phyloP scores from a whole-genome alignment of 108 stramenopile species.

The Epithemia pelagica region DNA sequence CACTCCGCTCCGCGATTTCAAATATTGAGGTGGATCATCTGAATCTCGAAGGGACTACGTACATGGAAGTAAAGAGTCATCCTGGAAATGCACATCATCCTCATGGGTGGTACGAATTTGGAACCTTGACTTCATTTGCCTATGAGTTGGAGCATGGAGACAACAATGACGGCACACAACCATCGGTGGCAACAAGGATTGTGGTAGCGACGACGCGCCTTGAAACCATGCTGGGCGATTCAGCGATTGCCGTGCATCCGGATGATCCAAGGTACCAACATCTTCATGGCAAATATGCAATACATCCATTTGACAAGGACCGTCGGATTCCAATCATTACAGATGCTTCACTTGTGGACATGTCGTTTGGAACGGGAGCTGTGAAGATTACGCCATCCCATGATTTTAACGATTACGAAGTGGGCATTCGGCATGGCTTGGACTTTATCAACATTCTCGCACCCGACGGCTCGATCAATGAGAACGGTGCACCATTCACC shows the following conservation, averaged over 20 bases:
- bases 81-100: slow-evolving; percentile 82
- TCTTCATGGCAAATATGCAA: slow-evolving; percentile 90
- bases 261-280: slow-evolving; percentile 97
- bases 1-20: slow-evolving; percentile 95
- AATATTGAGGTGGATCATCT: slow-evolving; percentile 98
- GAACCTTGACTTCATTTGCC: slow-evolving; percentile 92
- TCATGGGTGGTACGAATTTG: slow-evolving; percentile 96
- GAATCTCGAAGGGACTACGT: slow-evolving; percentile 89
- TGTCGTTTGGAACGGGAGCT: slow-evolving; percentile 98
- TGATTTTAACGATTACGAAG: slow-evolving; percentile 98
- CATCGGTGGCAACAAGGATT: no score
- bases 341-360: slow-evolving; percentile 92
- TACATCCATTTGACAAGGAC: slow-evolving; percentile 93
- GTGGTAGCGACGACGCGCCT: slow-evolving; percentile 98
- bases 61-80: slow-evolving; percentile 92
- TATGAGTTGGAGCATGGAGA: slow-evolving; percentile 87
- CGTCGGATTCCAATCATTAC: slow-evolving; percentile 89
- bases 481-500: slow-evolving; percentile 81
- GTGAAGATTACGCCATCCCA: slow-evolving; percentile 99
- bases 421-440: slow-evolving; percentile 93
- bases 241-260: slow-evolving; percentile 97
- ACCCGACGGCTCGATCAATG: slow-evolving; percentile 90
- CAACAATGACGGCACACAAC: slow-evolving; percentile 89
- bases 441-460: slow-evolving; percentile 89
- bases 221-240: slow-evolving; percentile 99